Conservation (phyloP, 352 stramenopile genomes). For the Elongisporangium senticosum region DNA sequence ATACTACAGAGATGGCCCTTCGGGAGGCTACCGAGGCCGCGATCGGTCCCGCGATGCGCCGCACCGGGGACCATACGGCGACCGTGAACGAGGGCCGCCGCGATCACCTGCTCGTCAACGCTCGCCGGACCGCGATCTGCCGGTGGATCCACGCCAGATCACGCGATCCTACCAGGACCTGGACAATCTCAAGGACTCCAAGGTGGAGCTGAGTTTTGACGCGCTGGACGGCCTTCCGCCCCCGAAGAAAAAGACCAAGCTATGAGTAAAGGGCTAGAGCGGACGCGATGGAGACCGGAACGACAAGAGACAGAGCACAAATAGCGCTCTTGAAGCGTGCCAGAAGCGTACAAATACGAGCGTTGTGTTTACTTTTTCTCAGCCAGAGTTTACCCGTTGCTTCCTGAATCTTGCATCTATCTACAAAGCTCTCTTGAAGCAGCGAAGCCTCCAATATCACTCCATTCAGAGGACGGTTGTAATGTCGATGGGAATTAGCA, state of each 20-base stretch:
- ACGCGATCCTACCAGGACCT: conserved; percentile 83
- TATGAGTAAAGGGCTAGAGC: conserved; percentile 20
- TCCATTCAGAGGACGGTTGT: no score
- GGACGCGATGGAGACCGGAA: background rate
- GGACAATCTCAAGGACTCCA: conserved; percentile 77
- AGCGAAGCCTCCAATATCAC: no score
- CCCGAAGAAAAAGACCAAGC: conserved; percentile 84
- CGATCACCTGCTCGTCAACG: conserved; percentile 31
- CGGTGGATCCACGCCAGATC: conserved; percentile 72
- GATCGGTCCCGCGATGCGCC: conserved; percentile 34
- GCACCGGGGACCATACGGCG: background rate
- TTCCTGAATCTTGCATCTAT: no score
- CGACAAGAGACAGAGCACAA: background rate
- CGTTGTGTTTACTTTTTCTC: background rate
- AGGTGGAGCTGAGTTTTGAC: conserved; percentile 82
- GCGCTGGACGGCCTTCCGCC: conserved; percentile 70
- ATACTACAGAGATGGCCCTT: conserved; percentile 45
- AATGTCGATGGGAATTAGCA: no score
- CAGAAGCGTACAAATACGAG: background rate
- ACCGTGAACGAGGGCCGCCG: conserved; percentile 16
- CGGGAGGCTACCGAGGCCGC: conserved; percentile 36
- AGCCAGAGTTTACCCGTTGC: no score
- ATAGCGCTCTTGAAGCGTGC: no score
- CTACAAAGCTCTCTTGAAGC: no score
- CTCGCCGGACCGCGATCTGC: conserved; percentile 58